phyloP scores from a whole-genome alignment of 2,329 filamentous ascomycete species.

The Fusarium compactum region DNA sequence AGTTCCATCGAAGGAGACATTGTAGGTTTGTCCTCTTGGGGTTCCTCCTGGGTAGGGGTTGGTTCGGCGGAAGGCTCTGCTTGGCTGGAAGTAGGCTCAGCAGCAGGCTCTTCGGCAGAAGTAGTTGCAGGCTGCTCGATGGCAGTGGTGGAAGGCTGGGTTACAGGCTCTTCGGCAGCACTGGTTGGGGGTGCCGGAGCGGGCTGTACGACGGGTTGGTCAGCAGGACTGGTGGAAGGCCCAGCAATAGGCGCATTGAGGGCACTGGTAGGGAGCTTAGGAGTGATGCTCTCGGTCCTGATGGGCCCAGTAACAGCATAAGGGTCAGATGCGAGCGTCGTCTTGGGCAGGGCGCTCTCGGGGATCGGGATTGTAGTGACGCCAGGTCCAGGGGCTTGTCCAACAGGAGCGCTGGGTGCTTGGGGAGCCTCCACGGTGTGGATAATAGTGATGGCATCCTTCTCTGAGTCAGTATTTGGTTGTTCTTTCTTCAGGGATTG shows the following conservation, averaged over 20 bases:
- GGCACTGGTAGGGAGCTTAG: constrained; percentile 5
- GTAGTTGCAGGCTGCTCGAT: constrained; percentile 8
- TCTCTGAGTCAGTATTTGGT: constrained; percentile 1
- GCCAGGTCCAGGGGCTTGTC: constrained; percentile 29
- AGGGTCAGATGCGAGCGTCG: constrained; percentile 44
- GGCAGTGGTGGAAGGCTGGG: neutral
- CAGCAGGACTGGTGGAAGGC: neutral
- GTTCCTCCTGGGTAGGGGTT: constrained; percentile 6
- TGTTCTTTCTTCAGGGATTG: neutral
- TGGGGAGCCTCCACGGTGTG: constrained; percentile 32
- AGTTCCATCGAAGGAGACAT: constrained; percentile 39
- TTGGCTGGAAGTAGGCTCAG: neutral
- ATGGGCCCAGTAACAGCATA: constrained; percentile 19
- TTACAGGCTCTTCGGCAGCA: neutral
- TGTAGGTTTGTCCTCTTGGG: constrained; percentile 1
- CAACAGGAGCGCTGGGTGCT: constrained; percentile 16
- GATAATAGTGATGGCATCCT: constrained; percentile 39
- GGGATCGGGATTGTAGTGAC: constrained; percentile 50
- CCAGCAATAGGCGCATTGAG: neutral
- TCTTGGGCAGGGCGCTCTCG: constrained; percentile 45
- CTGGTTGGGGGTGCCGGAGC: constrained; percentile 1
- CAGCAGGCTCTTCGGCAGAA: neutral
- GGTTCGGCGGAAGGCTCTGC: constrained; percentile 8
- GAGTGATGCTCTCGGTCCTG: neutral
- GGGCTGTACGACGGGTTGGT: neutral